Conservation (phyloP, 441 rosid species). For the Viola pubescens region DNA sequence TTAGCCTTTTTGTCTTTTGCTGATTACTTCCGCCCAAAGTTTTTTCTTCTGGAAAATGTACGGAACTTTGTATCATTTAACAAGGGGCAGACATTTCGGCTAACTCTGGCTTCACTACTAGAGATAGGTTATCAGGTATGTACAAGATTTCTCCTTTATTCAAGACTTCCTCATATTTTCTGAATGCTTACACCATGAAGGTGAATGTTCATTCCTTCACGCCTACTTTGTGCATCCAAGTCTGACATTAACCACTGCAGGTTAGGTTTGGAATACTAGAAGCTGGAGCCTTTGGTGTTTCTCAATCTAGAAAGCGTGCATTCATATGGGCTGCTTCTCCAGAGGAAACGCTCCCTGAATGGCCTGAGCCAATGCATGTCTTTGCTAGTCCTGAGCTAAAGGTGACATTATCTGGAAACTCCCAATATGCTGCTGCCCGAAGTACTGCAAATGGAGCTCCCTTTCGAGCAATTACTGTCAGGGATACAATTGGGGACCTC, state of each 20-base stretch:
- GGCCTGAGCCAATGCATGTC: conserved; percentile 99
- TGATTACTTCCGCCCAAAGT: conserved; percentile 83
- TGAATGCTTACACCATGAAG: not conserved
- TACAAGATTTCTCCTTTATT: not conserved
- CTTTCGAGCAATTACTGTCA: conserved; percentile 82
- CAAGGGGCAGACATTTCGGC: conserved; percentile 77
- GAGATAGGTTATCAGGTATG: conserved; percentile 97
- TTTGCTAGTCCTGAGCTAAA: conserved; percentile 62
- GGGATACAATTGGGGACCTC: conserved; percentile 86
- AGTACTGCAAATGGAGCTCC: conserved; percentile 79
- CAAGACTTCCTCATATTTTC: too few relatives aligned
- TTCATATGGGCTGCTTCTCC: conserved; percentile 97
- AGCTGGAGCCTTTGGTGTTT: conserved; percentile 89
- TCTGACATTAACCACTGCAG: conserved; percentile 14
- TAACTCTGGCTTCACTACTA: conserved; percentile 84
- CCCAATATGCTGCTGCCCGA: conserved; percentile 57
- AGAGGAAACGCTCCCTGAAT: conserved; percentile 71
- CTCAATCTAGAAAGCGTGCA: conserved; percentile 85
- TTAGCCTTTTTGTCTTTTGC: conserved; percentile 82
- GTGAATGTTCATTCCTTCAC: not conserved
- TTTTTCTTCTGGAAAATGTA: conserved; percentile 89
- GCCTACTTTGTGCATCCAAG: not conserved
- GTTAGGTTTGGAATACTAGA: conserved; percentile 86
- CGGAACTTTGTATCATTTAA: conserved; percentile 76
- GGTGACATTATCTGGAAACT: conserved; percentile 38